Percentiles rank a stretch among this genome's conserved stretches.
phyloP scores from a whole-genome alignment of 164 flowering plant genomes.

The Magnolia sinica region DNA sequence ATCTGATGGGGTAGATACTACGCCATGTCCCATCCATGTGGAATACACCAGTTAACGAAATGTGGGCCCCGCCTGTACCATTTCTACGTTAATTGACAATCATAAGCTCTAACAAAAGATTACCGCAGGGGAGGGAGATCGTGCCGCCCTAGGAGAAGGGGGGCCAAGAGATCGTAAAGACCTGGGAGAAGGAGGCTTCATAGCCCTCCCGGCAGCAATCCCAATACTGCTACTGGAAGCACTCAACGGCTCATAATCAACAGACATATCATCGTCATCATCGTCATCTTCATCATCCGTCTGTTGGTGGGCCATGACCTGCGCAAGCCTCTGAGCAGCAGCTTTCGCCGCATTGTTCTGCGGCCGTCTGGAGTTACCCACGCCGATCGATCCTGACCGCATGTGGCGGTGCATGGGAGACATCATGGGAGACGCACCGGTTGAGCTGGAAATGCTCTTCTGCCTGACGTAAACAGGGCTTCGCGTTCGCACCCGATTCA shows the following conservation, averaged over 20 bases:
- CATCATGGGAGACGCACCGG: slow-evolving; percentile 33
- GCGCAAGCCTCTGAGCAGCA: slow-evolving; percentile 89
- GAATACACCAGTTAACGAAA: background rate
- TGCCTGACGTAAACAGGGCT: slow-evolving; percentile 34
- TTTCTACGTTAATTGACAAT: background rate
- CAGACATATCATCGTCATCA: slow-evolving; percentile 27
- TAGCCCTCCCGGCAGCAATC: slow-evolving; percentile 42
- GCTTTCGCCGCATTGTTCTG: slow-evolving; percentile 72
- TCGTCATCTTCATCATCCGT: slow-evolving; percentile 55
- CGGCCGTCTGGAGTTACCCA: slow-evolving; percentile 32
- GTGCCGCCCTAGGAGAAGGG: slow-evolving; percentile 58
- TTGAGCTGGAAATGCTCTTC: slow-evolving; percentile 32
- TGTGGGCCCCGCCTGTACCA: background rate
- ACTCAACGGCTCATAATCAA: slow-evolving; percentile 26
- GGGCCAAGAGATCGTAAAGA: background rate
- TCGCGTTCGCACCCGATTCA: slow-evolving; percentile 41
- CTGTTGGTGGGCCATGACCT: slow-evolving; percentile 69
- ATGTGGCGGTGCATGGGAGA: slow-evolving; percentile 54
- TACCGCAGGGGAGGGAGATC: slow-evolving; percentile 97
- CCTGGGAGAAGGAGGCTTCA: slow-evolving; percentile 23
- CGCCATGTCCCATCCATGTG: background rate
- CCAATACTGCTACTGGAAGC: slow-evolving; percentile 42
- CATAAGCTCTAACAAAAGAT: background rate
- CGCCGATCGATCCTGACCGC: slow-evolving; percentile 56
- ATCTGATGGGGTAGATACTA: too few relatives aligned